phyloP scores from a whole-genome alignment of 2,329 filamentous ascomycete genomes.

The Botryotinia globosa region DNA sequence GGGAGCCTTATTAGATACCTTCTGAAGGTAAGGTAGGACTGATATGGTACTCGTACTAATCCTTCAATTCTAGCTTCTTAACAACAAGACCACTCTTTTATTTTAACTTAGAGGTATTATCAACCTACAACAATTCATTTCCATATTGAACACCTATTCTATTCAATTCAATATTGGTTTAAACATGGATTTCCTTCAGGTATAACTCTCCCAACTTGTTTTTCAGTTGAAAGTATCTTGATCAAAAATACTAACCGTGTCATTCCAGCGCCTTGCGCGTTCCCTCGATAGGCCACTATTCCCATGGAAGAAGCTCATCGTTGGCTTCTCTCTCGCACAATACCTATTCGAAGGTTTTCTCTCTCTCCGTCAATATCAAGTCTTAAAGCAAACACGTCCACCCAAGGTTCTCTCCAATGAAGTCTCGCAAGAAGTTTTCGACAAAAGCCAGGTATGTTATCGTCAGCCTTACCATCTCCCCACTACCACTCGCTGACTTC shows the following conservation, averaged over 20 bases:
- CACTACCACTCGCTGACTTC: slow-evolving; percentile 23
- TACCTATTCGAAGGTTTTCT: slow-evolving; percentile 89
- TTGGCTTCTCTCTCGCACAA: slow-evolving; percentile 90
- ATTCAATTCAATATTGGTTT: slow-evolving; percentile 2
- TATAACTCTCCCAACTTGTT: slow-evolving; percentile 22
- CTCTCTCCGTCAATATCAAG: slow-evolving; percentile 82
- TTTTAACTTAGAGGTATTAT: neutral
- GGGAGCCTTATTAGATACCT: too few species aligned
- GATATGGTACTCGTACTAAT: neutral
- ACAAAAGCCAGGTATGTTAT: slow-evolving; percentile 74
- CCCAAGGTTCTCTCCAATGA: slow-evolving; percentile 87
- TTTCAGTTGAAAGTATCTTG: neutral
- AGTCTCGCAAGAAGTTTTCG: slow-evolving; percentile 84
- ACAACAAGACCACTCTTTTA: slow-evolving; percentile 14
- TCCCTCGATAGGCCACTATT: slow-evolving; percentile 89
- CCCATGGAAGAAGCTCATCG: slow-evolving; percentile 95
- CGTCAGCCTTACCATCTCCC: slow-evolving; percentile 18
- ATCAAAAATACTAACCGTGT: slow-evolving; percentile 26
- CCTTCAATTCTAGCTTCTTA: neutral
- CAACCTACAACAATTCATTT: neutral
- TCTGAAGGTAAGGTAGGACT: too few species aligned
- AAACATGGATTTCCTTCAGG: slow-evolving; percentile 41
- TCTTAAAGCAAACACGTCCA: slow-evolving; percentile 74
- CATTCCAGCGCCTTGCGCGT: slow-evolving; percentile 66
- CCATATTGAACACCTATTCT: neutral